Evolutionary conservation across 2,329 filamentous ascomycete genomes (phyloP).

Genomic region (Colletotrichum cuscutae): DNA sequence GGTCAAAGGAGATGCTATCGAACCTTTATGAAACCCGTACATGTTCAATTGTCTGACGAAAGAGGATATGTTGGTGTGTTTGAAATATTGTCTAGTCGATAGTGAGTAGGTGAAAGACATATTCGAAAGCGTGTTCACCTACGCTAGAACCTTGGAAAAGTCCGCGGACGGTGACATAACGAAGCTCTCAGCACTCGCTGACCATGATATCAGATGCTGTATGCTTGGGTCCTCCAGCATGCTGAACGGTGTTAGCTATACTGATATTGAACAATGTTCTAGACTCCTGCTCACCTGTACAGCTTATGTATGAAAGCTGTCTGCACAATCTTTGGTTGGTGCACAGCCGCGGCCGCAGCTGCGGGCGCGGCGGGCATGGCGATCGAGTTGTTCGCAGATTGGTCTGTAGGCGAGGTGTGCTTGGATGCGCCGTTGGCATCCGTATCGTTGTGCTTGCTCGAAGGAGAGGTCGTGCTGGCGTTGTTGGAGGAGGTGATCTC

Average conservation of each 20-base stretch:
- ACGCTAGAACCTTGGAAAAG: slow-evolving; percentile 98
- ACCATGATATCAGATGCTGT: slow-evolving; percentile 97
- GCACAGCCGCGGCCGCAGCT: slow-evolving; percentile 77
- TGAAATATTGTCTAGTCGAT: slow-evolving; percentile 87
- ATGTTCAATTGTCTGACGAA: slow-evolving; percentile 98
- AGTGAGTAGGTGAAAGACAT: not conserved
- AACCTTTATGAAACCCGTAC: slow-evolving; percentile 99
- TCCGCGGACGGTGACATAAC: slow-evolving; percentile 98
- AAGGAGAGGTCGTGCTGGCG: slow-evolving; percentile 39
- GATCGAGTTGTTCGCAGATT: slow-evolving; percentile 44
- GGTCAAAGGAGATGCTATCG: slow-evolving; percentile 29
- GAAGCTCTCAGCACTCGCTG: slow-evolving; percentile 92
- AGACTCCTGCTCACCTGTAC: slow-evolving; percentile 78
- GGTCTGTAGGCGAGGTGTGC: slow-evolving; percentile 52
- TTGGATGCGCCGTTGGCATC: slow-evolving; percentile 45
- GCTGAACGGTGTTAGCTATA: slow-evolving; percentile 57
- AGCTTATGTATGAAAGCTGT: slow-evolving; percentile 99
- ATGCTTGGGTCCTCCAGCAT: slow-evolving; percentile 97
- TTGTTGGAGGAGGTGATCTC: slow-evolving; percentile 67
- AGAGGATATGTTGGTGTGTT: slow-evolving; percentile 98
- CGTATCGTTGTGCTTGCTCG: slow-evolving; percentile 32
- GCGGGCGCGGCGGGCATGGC: slow-evolving; percentile 63
- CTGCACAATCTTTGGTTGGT: slow-evolving; percentile 97
- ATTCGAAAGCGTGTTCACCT: slow-evolving; percentile 53
- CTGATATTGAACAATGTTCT: not conserved